Conservation (phyloP, 768 basidiomycete species). For the Tylopilus balloui region DNA sequence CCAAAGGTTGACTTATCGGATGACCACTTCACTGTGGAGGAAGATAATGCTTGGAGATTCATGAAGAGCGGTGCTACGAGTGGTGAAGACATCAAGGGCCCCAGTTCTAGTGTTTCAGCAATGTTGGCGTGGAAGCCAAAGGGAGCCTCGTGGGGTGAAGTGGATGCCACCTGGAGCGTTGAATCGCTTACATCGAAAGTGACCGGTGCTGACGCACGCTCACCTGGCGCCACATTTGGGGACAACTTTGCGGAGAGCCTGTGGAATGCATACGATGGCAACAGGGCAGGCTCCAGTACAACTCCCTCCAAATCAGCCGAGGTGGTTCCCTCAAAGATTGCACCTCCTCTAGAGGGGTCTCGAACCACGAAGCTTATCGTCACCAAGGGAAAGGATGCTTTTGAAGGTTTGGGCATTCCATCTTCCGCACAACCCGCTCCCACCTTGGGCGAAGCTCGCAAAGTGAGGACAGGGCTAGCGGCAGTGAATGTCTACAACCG, state of each 20-base stretch:
- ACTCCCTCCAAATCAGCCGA: conserved; percentile 6
- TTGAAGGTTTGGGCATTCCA: conserved; percentile 65
- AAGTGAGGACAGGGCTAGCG: conserved; percentile 65
- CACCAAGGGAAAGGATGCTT: conserved; percentile 61
- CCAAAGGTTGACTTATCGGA: conserved; percentile 33
- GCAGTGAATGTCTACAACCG: conserved; percentile 39
- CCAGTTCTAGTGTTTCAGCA: conserved; percentile 26
- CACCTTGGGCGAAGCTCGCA: conserved; percentile 73
- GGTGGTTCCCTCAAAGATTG: conserved; percentile 20
- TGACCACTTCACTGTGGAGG: conserved; percentile 36
- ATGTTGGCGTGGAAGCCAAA: conserved; percentile 29
- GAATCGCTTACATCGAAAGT: conserved; percentile 24
- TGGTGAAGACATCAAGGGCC: conserved; percentile 11
- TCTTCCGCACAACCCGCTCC: conserved; percentile 46
- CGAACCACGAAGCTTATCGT: conserved; percentile 30
- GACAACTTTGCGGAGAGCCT: conserved; percentile 60
- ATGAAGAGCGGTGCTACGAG: conserved; percentile 25
- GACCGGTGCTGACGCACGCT: conserved; percentile 21
- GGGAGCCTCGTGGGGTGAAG: conserved; percentile 14
- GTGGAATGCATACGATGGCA: conserved; percentile 48
- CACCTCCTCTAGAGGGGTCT: conserved; percentile 28
- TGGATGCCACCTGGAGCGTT: conserved; percentile 41
- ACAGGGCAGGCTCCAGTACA: conserved; percentile 7
- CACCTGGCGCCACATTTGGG: conserved; percentile 44
- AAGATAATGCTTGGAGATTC: conserved; percentile 48